phyloP scores from a whole-genome alignment of 148 eudicot genomes.

The Drosera capensis region DNA sequence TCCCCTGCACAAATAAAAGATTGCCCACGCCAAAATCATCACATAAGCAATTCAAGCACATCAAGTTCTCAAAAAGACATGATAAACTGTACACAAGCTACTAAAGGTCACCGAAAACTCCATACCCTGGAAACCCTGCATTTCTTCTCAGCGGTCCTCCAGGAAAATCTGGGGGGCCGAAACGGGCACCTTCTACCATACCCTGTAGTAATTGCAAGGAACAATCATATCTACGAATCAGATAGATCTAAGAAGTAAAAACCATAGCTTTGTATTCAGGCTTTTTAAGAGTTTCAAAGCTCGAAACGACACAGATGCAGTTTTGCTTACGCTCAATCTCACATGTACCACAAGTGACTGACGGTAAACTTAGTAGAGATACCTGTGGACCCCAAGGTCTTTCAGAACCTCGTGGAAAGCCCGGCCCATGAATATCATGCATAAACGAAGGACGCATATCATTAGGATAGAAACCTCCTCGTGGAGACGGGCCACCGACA shows the following conservation, averaged over 20 bases:
- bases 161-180: constrained; percentile 43
- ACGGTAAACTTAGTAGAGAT: not conserved
- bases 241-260: not conserved
- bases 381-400: constrained; percentile 91
- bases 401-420: constrained; percentile 44
- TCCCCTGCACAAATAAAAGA: constrained; percentile 23
- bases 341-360: not conserved
- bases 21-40: constrained; percentile 2
- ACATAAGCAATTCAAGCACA: constrained; percentile 6
- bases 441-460: constrained; percentile 56
- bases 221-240: not conserved
- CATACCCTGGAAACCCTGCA: constrained; percentile 73
- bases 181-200: constrained; percentile 36
- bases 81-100: constrained; percentile 7
- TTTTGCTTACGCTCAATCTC: not conserved
- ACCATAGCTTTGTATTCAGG: no score
- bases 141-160: constrained; percentile 56
- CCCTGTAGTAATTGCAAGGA: constrained; percentile 20
- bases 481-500: constrained; percentile 44
- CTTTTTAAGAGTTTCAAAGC: no score
- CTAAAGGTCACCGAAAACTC: not conserved
- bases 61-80: not conserved
- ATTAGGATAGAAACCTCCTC: constrained; percentile 52
- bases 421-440: constrained; percentile 58
- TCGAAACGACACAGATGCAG: no score